phyloP scores from a whole-genome alignment of 1,284 basidiomycete species.

The Kwoniella shivajii region DNA sequence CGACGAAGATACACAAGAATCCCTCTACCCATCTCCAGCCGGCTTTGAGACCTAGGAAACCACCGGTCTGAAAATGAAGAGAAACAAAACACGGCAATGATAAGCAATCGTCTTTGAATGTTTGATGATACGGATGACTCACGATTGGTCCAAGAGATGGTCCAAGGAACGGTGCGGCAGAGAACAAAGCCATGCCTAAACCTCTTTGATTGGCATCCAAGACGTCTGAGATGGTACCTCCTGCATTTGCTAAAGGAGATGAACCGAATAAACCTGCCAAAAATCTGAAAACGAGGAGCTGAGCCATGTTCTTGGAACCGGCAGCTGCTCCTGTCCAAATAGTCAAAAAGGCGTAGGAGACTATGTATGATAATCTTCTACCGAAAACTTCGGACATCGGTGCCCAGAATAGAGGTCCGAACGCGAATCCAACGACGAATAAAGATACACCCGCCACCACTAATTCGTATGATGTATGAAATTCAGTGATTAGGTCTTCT shows the following conservation, averaged over 20 bases:
- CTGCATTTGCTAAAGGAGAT: slow-evolving; percentile 52
- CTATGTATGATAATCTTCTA: slow-evolving; percentile 65
- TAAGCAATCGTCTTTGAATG: too few species aligned
- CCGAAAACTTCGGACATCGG: slow-evolving; percentile 61
- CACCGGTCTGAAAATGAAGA: too few species aligned
- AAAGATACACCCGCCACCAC: slow-evolving; percentile 42
- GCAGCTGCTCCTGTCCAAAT: slow-evolving; percentile 40
- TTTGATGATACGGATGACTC: too few species aligned
- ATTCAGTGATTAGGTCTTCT: slow-evolving; percentile 25
- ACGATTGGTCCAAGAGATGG: slow-evolving; percentile 59
- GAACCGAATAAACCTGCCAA: slow-evolving; percentile 52
- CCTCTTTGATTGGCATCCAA: slow-evolving; percentile 47
- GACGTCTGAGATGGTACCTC: slow-evolving; percentile 49
- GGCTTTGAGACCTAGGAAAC: slow-evolving; percentile 49
- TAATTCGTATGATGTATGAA: slow-evolving; percentile 30
- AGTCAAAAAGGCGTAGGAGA: slow-evolving; percentile 54
- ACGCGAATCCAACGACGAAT: slow-evolving; percentile 48
- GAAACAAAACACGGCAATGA: too few species aligned
- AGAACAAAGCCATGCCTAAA: slow-evolving; percentile 60
- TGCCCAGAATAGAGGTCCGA: slow-evolving; percentile 47
- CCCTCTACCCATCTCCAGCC: slow-evolving; percentile 64
- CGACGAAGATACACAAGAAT: slow-evolving; percentile 62
- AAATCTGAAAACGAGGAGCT: slow-evolving; percentile 44
- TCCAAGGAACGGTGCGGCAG: slow-evolving; percentile 66
- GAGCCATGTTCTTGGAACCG: slow-evolving; percentile 36